Conservation (phyloP, 2,329 filamentous ascomycete genomes). For the Trichoderma endophyticum region DNA sequence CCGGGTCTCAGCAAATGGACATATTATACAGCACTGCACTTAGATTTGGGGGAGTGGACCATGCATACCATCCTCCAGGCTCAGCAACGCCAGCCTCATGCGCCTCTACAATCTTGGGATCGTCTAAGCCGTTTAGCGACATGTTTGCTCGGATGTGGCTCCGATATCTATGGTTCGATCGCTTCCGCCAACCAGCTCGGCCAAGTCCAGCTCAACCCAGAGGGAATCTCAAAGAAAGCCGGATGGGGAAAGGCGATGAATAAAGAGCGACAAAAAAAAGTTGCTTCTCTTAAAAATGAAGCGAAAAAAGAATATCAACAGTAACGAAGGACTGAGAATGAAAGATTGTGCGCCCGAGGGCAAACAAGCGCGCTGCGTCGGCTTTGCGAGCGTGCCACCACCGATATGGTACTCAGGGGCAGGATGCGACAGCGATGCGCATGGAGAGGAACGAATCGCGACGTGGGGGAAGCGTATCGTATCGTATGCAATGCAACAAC, state of each 20-base stretch:
- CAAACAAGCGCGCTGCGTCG: conserved; percentile 14
- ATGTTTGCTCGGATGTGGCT: conserved; percentile 46
- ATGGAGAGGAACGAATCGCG: conserved; percentile 16
- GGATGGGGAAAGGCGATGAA: background rate
- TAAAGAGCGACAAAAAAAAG: conserved; percentile 1
- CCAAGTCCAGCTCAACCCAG: conserved; percentile 13
- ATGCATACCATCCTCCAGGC: conserved; percentile 84
- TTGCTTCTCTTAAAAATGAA: background rate
- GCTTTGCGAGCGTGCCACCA: conserved; percentile 14
- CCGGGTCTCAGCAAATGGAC: conserved; percentile 22
- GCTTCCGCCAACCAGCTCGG: conserved; percentile 5
- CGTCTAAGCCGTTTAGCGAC: conserved; percentile 95
- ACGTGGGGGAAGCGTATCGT: background rate
- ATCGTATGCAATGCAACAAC: background rate
- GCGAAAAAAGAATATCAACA: background rate
- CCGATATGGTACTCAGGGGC: conserved; percentile 13
- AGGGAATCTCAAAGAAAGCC: background rate
- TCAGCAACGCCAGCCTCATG: conserved; percentile 77
- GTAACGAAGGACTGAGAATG: background rate
- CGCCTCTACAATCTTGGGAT: conserved; percentile 75
- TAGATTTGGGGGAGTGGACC: background rate
- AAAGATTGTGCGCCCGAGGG: background rate
- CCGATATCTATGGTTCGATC: background rate
- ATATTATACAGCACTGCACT: background rate
- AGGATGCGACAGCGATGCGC: conserved; percentile 8